phyloP scores from a whole-genome alignment of 1,284 basidiomycete species.

The Ceratobasidium sp. region DNA sequence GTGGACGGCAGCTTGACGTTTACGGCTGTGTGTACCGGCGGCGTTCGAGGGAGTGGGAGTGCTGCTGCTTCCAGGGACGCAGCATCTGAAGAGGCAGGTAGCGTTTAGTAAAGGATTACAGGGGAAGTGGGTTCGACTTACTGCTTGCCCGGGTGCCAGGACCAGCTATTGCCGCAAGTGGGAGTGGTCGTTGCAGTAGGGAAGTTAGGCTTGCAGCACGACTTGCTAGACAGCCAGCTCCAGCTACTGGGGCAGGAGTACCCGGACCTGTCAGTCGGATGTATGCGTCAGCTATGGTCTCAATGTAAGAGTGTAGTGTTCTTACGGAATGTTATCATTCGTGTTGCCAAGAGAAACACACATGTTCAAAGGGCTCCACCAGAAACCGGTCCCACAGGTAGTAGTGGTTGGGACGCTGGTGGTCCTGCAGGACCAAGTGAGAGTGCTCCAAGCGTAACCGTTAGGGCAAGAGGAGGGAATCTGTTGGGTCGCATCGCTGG shows the following conservation, averaged over 20 bases:
- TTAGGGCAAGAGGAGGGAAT: conserved; percentile 13
- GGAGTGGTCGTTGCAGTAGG: conserved; percentile 18
- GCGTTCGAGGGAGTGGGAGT: conserved; percentile 40
- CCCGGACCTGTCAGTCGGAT: conserved; percentile 10
- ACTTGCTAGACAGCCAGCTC: conserved; percentile 34
- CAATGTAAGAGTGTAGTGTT: not conserved
- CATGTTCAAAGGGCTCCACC: conserved; percentile 28
- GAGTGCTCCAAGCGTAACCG: conserved; percentile 6
- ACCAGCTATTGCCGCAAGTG: conserved; percentile 31
- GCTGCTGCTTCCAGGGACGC: conserved; percentile 20
- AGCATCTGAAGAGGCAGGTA: not conserved
- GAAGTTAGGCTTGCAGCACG: conserved; percentile 38
- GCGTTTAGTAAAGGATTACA: not conserved
- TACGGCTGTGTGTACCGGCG: conserved; percentile 15
- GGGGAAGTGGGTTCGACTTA: not conserved
- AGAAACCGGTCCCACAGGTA: conserved; percentile 29
- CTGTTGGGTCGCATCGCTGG: conserved; percentile 28
- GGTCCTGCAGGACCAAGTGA: conserved; percentile 32
- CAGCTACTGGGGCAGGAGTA: conserved; percentile 30
- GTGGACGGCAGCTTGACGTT: conserved; percentile 31
- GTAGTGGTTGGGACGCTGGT: conserved; percentile 1
- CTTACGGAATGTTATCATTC: conserved; percentile 18
- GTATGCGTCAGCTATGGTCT: conserved; percentile 11
- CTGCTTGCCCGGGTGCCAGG: conserved; percentile 39
- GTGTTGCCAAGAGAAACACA: conserved; percentile 39